phyloP scores from a whole-genome alignment of 345 rosid species.

The Arabidopsis arenosa region DNA sequence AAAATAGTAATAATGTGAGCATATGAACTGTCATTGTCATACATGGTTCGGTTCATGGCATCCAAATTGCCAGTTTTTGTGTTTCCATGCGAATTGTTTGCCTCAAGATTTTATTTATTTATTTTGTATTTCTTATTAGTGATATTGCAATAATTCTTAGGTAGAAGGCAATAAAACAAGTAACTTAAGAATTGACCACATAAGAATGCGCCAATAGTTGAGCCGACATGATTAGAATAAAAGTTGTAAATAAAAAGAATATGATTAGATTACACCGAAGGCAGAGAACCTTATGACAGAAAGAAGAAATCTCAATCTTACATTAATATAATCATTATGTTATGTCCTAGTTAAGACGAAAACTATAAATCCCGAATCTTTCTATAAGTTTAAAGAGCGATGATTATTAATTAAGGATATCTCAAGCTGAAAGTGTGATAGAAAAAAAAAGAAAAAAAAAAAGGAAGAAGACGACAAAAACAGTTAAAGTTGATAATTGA shows the following conservation, averaged over 20 bases:
- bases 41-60: conserved; percentile 44
- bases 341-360: not conserved
- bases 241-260: not conserved
- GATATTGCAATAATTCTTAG: conserved; percentile 17
- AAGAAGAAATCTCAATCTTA: conserved; percentile 1
- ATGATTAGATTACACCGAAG: not conserved
- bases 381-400: conserved; percentile 19
- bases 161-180: not conserved
- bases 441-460: not conserved
- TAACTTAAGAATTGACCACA: not conserved
- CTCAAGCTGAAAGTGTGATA: conserved; percentile 8
- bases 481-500: conserved; percentile 44
- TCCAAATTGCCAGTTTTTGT: conserved; percentile 43
- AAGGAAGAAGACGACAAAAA: conserved; percentile 39
- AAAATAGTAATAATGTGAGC: conserved; percentile 4
- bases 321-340: not conserved
- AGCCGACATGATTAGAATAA: conserved; percentile 37
- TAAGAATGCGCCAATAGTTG: conserved; percentile 33
- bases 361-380: conserved; percentile 32
- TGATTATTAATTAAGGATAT: conserved; percentile 2
- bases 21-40: conserved; percentile 44
- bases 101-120: not conserved
- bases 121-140: not conserved
- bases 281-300: conserved; percentile 27
- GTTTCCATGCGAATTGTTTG: conserved; percentile 36